These are phyloP conservation scores for Setaria viridis DNA, from an alignment of 202 grass and related monocot species.

Conservation along the genomic window DNA sequence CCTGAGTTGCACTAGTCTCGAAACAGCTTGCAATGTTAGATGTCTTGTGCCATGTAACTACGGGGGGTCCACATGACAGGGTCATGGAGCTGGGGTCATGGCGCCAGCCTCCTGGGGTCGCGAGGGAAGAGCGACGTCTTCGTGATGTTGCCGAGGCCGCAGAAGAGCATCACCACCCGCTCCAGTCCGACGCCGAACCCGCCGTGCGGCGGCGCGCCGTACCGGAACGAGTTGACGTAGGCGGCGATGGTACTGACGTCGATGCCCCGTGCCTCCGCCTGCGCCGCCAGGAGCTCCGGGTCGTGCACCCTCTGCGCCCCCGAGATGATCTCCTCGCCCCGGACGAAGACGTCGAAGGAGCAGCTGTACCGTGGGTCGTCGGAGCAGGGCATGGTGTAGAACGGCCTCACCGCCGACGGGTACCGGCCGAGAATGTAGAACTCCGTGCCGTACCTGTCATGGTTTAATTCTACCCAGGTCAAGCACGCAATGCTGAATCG, in stretches of 20 bases:
- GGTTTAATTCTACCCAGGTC: too few relatives aligned
- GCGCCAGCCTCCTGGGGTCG: conserved; percentile 31
- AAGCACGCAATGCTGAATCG: neutral
- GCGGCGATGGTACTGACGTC: neutral
- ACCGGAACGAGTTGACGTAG: conserved; percentile 34
- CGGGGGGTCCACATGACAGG: too few relatives aligned
- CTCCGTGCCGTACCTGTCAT: conserved; percentile 50
- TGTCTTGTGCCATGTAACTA: neutral
- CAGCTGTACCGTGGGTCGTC: conserved; percentile 58
- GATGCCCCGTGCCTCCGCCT: conserved; percentile 26
- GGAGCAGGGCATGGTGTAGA: conserved; percentile 72
- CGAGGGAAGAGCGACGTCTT: conserved; percentile 64
- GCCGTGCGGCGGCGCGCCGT: conserved; percentile 57
- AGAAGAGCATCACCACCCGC: conserved; percentile 72
- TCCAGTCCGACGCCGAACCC: conserved; percentile 68
- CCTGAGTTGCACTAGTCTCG: neutral
- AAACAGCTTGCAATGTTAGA: neutral
- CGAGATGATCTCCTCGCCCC: conserved; percentile 73
- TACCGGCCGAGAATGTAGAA: conserved; percentile 68
- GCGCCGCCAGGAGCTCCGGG: conserved; percentile 3
- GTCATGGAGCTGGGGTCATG: neutral
- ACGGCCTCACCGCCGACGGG: conserved; percentile 62
- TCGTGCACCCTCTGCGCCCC: conserved; percentile 51
- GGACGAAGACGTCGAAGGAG: conserved; percentile 69
- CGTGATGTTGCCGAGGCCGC: conserved; percentile 61